Evolutionary conservation across 2,329 filamentous ascomycete genomes (phyloP).

Genomic region (Penicillium sumatraense): DNA sequence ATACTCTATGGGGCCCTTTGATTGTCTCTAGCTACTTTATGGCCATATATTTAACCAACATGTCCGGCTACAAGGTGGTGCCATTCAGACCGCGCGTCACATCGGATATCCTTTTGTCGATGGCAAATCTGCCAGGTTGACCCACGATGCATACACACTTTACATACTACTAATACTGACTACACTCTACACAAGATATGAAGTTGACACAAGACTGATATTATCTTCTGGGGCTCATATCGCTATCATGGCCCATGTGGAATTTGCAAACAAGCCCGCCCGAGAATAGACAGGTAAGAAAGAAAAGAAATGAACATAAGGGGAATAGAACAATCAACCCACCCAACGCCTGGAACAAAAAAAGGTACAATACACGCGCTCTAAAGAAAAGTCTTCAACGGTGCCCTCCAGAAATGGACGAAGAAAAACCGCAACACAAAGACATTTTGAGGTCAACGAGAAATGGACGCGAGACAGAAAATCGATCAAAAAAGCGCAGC

Average conservation of each 20-base stretch:
- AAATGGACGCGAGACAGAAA: conserved; percentile 17
- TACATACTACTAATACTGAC: too few relatives aligned
- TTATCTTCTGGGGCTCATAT: conserved; percentile 16
- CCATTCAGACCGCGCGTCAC: conserved; percentile 1
- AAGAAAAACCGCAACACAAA: conserved; percentile 4
- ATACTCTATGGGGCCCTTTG: neutral
- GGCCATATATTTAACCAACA: neutral
- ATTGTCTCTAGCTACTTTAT: neutral
- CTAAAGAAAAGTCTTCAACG: conserved; percentile 24
- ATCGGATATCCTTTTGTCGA: neutral
- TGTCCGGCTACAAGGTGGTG: neutral
- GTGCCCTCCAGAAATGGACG: conserved; percentile 16
- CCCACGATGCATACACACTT: neutral
- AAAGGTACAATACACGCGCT: conserved; percentile 26
- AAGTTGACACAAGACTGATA: conserved; percentile 2
- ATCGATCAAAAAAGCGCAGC: too few relatives aligned
- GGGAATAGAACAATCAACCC: conserved; percentile 27
- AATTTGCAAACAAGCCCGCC: conserved; percentile 3
- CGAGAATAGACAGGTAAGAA: too few relatives aligned
- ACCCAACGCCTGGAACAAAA: conserved; percentile 23
- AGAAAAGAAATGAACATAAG: conserved; percentile 21
- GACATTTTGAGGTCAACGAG: conserved; percentile 13
- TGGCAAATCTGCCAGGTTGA: neutral
- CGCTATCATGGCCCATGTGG: conserved; percentile 6
- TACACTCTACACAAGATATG: neutral